A percentile compares a stretch with the other conserved stretches of the same genome.
Conservation (phyloP, 148 eudicot species). For the Rhododendron griersonianum region DNA sequence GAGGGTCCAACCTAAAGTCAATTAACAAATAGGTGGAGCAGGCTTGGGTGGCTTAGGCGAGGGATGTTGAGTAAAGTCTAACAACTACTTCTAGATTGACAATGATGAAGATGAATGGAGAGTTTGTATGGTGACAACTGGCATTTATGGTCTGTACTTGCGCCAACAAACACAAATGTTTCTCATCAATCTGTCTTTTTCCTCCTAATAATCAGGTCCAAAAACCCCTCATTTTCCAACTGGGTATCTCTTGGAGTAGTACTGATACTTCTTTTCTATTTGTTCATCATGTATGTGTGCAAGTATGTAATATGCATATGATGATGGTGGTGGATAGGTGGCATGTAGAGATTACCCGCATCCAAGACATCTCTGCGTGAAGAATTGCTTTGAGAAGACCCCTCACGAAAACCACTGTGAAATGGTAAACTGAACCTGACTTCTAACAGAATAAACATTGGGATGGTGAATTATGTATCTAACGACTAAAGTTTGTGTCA, state of each 20-base stretch:
- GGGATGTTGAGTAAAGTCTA: neutral
- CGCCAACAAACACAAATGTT: neutral
- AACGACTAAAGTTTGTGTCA: neutral
- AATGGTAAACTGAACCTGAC: constrained; percentile 29
- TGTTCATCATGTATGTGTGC: neutral
- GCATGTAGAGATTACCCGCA: constrained; percentile 74
- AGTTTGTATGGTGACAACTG: neutral
- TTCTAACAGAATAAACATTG: neutral
- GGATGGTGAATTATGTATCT: neutral
- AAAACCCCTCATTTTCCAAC: neutral
- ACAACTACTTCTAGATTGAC: neutral
- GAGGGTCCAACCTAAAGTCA: neutral
- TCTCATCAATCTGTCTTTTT: neutral
- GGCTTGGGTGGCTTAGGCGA: neutral
- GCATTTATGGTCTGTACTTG: neutral
- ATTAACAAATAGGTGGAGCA: neutral
- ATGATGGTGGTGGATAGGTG: constrained; percentile 30
- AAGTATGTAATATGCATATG: neutral
- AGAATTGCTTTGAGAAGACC: constrained; percentile 43
- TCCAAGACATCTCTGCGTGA: constrained; percentile 51
- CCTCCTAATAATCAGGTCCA: neutral
- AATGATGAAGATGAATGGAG: neutral
- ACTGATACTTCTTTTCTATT: neutral
- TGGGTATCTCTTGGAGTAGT: neutral
- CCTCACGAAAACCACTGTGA: constrained; percentile 40